Base-by-base conservation (phyloP, 148 eudicot species). In the Mesembryanthemum crystallinum region DNA sequence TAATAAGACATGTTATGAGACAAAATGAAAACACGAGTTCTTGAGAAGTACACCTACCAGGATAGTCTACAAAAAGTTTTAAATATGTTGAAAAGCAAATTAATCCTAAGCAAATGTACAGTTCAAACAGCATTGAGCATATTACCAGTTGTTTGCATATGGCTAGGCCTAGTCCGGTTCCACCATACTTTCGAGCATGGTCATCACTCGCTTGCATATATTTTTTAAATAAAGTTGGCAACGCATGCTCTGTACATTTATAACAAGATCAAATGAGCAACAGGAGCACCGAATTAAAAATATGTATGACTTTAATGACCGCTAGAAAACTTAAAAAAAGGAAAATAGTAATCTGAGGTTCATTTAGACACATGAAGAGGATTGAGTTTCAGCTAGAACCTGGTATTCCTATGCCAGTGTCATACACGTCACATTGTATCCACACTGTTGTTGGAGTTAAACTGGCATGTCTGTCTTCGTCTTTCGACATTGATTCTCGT, bases 381-480 rank as follows among this genome's bases (percentile, higher is more conserved):
- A 42, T 59, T 42, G 30, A 33, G 18, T 51, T 27, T 23, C 13
- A 11, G 42, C 14, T 29, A 35, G 32, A 78, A 94, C 97, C 97
- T 82, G 98, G 95, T 80, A 94, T 94, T 80, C 98, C 98, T 63
- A 94, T 94, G 73, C 98, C 98, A 0, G 97, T 92, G 74, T 94
- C 98, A 74, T 87, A 88, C 47, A 94, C 98, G 81, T 94, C 98
- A 77, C 98, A 94, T 42, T 86, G 87, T 74, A 94, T 84, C 98
- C 98, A 93, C 71, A 93, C 97, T 1, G 85, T 76, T 52, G 84
- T 65, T 82, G 81, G 88, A 58, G 69, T 77, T 37, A 35, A 57
- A 33, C 77, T 58, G 3, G 62, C 51, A 63, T 60, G 69, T 54
- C 79, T 80, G 21, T 78, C 85, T 68, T 83, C 80, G 25, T 73